Conservation (phyloP, 2,329 filamentous ascomycete species). For the Colletotrichum euphorbiae region DNA sequence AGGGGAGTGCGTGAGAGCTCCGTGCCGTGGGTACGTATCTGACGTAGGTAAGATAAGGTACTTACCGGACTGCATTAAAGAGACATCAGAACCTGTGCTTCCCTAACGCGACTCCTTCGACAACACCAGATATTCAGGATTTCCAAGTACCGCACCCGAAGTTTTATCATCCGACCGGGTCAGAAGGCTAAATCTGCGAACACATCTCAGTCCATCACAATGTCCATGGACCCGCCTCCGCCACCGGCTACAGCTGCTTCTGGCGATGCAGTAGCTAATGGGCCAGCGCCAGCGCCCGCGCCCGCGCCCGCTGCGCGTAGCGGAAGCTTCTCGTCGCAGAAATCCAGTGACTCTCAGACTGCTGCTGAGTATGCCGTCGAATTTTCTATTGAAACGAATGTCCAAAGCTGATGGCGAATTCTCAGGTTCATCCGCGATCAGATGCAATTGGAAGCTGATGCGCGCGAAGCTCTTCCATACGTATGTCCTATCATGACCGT, state of each 20-base stretch:
- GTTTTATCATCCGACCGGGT: no score
- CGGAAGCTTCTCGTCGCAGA: slow-evolving; percentile 69
- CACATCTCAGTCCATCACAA: slow-evolving; percentile 25
- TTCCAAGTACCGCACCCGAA: no score
- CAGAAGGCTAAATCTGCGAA: no score
- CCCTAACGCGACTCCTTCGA: neutral
- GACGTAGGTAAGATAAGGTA: no score
- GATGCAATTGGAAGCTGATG: slow-evolving; percentile 91
- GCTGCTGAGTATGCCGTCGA: slow-evolving; percentile 71
- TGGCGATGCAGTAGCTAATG: slow-evolving; percentile 40
- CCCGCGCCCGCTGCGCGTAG: slow-evolving; percentile 53
- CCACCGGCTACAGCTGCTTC: slow-evolving; percentile 46
- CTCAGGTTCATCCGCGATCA: slow-evolving; percentile 87
- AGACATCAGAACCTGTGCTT: no score
- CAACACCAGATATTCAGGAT: neutral
- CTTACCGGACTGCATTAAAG: no score
- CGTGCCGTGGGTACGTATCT: no score
- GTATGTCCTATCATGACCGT: slow-evolving; percentile 63
- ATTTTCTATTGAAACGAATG: neutral
- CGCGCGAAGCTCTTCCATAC: slow-evolving; percentile 93
- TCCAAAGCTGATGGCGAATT: neutral
- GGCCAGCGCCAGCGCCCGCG: slow-evolving; percentile 34
- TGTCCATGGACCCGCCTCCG: slow-evolving; percentile 54
- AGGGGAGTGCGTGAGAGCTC: no score
- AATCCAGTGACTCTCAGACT: slow-evolving; percentile 75